Evolutionary conservation across 257 asterid species (phyloP).

Genomic region (Parsonsia alboflavescens): DNA sequence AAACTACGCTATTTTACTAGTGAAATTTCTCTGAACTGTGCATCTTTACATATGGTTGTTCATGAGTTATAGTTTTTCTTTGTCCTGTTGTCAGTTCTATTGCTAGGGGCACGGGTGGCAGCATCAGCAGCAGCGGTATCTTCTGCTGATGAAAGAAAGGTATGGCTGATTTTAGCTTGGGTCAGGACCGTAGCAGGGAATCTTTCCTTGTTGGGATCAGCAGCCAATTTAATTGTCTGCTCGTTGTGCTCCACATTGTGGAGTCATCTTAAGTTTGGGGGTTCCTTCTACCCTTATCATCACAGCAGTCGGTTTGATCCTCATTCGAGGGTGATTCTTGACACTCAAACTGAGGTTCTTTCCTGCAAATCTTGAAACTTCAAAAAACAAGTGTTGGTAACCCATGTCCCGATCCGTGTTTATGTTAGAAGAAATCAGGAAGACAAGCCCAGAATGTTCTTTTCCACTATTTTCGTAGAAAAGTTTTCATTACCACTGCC

Average conservation of each 20-base stretch:
- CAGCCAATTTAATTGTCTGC: conserved; percentile 96
- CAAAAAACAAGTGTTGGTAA: background rate
- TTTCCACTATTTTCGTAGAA: too few relatives aligned
- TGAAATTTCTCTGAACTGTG: background rate
- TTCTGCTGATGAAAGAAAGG: conserved; percentile 67
- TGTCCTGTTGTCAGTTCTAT: conserved; percentile 39
- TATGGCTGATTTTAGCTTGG: conserved; percentile 93
- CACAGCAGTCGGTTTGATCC: conserved; percentile 70
- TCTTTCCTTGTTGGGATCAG: conserved; percentile 83
- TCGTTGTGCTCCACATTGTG: conserved; percentile 66
- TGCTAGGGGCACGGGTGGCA: conserved; percentile 79
- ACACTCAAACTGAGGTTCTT: background rate
- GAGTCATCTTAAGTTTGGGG: conserved; percentile 90
- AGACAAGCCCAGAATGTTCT: too few relatives aligned
- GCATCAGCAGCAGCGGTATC: conserved; percentile 67
- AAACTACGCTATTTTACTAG: background rate
- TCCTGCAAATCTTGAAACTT: background rate
- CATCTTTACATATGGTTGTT: background rate
- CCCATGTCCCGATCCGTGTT: background rate
- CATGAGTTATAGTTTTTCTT: background rate
- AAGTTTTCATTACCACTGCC: too few relatives aligned
- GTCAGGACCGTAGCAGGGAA: conserved; percentile 97
- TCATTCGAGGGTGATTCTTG: conserved; percentile 36
- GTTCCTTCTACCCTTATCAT: conserved; percentile 77
- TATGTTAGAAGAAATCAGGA: background rate